A percentile compares a stretch with the other conserved stretches of the same genome.
Evolutionary conservation across 2,329 filamentous ascomycete genomes (phyloP).

Genomic region (Cladosporium sp.): DNA sequence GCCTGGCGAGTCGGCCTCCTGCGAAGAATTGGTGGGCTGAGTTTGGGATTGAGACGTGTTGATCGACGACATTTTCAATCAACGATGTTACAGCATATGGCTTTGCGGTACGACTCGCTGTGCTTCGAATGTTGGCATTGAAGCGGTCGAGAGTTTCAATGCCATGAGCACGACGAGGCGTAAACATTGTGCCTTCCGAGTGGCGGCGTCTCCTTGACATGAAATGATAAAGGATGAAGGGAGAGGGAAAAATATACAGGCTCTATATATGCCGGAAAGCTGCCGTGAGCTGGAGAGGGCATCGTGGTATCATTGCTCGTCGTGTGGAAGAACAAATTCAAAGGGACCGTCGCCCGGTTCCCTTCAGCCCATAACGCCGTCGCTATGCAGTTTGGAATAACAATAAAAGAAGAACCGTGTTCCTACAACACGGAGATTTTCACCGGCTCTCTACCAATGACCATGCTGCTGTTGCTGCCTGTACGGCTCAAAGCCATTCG

Average conservation of each 20-base stretch:
- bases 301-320: slow-evolving; percentile 19
- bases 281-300: background rate
- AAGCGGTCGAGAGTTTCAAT: background rate
- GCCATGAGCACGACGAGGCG: no score
- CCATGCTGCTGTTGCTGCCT: slow-evolving; percentile 24
- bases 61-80: no score
- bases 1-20: slow-evolving; percentile 24
- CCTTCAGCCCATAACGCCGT: slow-evolving; percentile 12
- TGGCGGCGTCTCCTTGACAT: no score
- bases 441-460: background rate
- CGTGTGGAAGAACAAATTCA: background rate
- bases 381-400: slow-evolving; percentile 14
- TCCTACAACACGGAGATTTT: background rate
- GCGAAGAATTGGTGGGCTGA: slow-evolving; percentile 21
- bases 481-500: slow-evolving; percentile 41
- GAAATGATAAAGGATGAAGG: background rate
- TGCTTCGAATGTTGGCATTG: background rate
- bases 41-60: slow-evolving; percentile 12
- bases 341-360: background rate
- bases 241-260: background rate
- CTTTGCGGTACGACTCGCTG: no score
- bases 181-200: no score
- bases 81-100: no score
- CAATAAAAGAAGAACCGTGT: background rate
- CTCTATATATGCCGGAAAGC: background rate